Percentiles rank a stretch among this genome's conserved stretches.
Conservation (phyloP, 73 alveolate species). For the Tetrahymena elliotti region DNA sequence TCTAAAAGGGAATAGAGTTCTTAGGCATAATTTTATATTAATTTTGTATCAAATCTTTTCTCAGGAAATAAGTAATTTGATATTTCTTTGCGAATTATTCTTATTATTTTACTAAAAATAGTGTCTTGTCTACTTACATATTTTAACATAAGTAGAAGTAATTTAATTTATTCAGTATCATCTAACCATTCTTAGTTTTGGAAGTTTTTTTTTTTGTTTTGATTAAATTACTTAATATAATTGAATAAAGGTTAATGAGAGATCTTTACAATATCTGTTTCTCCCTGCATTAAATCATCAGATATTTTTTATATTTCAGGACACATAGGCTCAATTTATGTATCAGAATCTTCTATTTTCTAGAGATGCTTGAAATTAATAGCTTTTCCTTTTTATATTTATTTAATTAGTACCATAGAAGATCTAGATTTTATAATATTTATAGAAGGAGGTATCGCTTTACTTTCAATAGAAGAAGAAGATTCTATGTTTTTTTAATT, state of each 20-base stretch:
- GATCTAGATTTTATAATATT: background rate
- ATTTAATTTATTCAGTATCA: background rate
- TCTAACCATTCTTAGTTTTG: background rate
- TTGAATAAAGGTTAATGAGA: background rate
- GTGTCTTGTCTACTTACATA: background rate
- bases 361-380: background rate
- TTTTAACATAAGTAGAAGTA: background rate
- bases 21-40: background rate
- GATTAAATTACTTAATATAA: background rate
- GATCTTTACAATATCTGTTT: background rate
- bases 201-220: background rate
- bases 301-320: background rate
- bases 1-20: background rate
- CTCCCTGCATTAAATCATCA: background rate
- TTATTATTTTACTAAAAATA: background rate
- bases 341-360: background rate
- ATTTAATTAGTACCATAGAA: background rate
- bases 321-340: background rate
- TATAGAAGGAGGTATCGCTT: background rate
- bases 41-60: background rate
- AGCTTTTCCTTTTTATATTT: background rate
- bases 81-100: background rate
- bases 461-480: background rate
- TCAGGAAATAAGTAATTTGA: background rate
- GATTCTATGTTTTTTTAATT: background rate